These are phyloP conservation scores for Austroboletus novae-zelandiae DNA, from an alignment of 1,284 basidiomycete species.

Conservation along the genomic window DNA sequence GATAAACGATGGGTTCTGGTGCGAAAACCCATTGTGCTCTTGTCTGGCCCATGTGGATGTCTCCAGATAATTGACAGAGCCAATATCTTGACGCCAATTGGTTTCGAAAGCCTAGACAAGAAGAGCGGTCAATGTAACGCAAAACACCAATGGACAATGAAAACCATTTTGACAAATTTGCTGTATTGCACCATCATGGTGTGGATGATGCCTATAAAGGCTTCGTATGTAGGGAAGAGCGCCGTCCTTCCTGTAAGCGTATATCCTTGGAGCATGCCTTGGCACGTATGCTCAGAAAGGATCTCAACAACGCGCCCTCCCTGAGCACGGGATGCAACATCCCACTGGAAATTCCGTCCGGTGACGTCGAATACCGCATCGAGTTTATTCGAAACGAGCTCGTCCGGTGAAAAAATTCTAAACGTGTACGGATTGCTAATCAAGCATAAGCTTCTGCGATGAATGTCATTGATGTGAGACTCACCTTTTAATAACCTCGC, in stretches of 20 bases:
- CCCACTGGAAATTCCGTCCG: constrained; percentile 82
- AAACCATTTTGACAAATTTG: constrained; percentile 81
- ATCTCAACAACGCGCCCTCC: constrained; percentile 85
- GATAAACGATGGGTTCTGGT: constrained; percentile 86
- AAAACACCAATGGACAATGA: constrained; percentile 8
- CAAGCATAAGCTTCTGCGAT: too few species aligned
- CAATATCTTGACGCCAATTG: constrained; percentile 68
- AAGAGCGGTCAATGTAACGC: neutral
- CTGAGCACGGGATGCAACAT: constrained; percentile 56
- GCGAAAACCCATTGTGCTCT: constrained; percentile 78
- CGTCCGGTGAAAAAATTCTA: constrained; percentile 91
- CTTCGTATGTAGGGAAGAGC: constrained; percentile 88
- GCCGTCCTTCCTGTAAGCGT: constrained; percentile 79
- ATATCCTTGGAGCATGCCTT: constrained; percentile 87
- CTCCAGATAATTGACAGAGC: constrained; percentile 84
- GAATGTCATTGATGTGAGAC: constrained; percentile 14
- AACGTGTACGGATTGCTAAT: constrained; percentile 69
- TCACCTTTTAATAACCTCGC: constrained; percentile 55
- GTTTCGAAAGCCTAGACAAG: constrained; percentile 59
- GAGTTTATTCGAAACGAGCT: constrained; percentile 87
- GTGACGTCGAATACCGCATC: constrained; percentile 69
- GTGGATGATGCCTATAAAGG: constrained; percentile 76
- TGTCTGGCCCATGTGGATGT: constrained; percentile 86
- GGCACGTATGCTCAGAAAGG: constrained; percentile 84
- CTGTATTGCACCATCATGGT: constrained; percentile 84